Evolutionary conservation across 2,329 filamentous ascomycete genomes (phyloP), one percentile per base, ranked within the genome.

Genomic region (Ascochyta koolunga): DNA sequence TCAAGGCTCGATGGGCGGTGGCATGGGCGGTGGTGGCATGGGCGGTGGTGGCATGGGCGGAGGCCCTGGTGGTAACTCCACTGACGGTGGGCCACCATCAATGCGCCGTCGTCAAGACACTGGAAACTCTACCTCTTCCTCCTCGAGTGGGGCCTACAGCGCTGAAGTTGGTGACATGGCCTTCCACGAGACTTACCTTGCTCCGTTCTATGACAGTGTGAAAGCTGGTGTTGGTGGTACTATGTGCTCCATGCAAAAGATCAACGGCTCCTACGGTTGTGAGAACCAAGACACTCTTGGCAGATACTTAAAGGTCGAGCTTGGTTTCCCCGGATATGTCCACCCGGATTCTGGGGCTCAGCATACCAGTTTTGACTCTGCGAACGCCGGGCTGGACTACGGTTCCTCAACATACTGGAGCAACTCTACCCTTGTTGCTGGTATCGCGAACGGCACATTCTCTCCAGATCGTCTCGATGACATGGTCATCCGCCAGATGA

Each of bases 181-280:
- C 0, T 75, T 88, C 29, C 84, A 87, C 58, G 86, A 88, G 67
- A 77, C 83, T 15, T 89, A 89, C 46, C 77, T 85, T 1, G 88
- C 83, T 78, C 85, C 86, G 0, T 89, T 87, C 53, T 79, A 84
- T 60, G 82, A 88, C 51, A 79, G 81, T 0, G 70, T 88, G 4
- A 77, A 71, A 22, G 83, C 83, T 4, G 84, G 84, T 1, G 80
- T 79, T 0, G 83, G 76, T 0, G 82, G 80, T 0, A 74, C 86
- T 39, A 87, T 88, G 85, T 88, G 85, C 59, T 73, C 70, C 0
- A 76, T 76, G 50, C 65, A 77, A 15, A 60, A 57, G 16, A 53
- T 65, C 18, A 69, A 70, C 31, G 52, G 56, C 24, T 54, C 60
- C 1, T 64, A 68, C 36, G 58, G 48, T 7, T 69, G 66, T 29